Base-by-base conservation (phyloP, 2,329 filamentous ascomycete species). In the Teratosphaeria epicoccoides region DNA sequence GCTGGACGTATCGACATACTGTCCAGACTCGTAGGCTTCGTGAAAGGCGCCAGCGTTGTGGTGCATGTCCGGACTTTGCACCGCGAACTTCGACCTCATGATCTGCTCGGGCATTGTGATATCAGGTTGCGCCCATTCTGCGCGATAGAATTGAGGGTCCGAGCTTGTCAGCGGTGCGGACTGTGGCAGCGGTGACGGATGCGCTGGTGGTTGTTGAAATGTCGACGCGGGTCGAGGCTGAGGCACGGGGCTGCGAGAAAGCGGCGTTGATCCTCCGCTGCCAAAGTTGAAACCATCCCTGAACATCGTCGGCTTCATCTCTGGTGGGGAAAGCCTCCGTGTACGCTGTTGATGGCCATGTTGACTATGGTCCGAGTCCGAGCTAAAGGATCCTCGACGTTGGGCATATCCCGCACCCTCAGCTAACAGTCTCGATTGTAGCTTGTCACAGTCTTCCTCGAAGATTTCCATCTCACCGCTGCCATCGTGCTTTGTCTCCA, bases 351-450 rank as follows among this genome's bases (percentile, higher is more conserved):
- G 68, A 26, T 57, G 55, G 43, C 51, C 57, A 52, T 64, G 62
- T 47, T 77, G 74, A 44, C 74, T 74, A 57, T 75, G 75, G 24
- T 81, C 78, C 5, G 79, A 81, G 47, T 78, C 76, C 40, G 76
- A 78, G 59, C 80, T 79, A 51, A 77, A 70, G 0, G 79, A 82
- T 45, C 73, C 73, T 60, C 77, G 72, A 50, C 76, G 72, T 53
- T 75, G 74, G 14, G 49, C 76, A 51, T 70, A 73, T 20, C 73
- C 71, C 25, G 74, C 71, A n/a, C 76, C 77, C 43, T 74, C 70
- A 24, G 74, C 73, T 54, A 80, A 71, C 40, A 83, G 62, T 43
- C 74, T 73, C 51, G 77, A 73, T 61, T 82, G 79, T 65, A 83
- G 70, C 24, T 71, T 68, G 33, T 71, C 71, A 52, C 74, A 71